Percentiles rank a stretch among this genome's conserved stretches.
Evolutionary conservation across 2,329 filamentous ascomycete genomes (phyloP).

Genomic region (Delphinella strobiligena): DNA sequence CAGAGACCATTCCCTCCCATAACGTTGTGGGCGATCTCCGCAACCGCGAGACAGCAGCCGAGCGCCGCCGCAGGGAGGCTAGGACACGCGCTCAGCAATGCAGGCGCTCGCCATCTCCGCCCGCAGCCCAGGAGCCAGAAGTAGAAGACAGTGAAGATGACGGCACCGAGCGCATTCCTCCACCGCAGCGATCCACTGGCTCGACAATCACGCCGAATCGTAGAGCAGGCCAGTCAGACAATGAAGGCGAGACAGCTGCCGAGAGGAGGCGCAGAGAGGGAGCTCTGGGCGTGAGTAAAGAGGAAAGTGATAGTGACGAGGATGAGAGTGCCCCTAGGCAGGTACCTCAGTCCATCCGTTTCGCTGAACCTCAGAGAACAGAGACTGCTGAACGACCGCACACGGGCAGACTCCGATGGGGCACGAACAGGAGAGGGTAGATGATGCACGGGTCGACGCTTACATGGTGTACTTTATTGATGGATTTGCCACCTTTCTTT

Average conservation of each 20-base stretch:
- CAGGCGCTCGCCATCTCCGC: constrained; percentile 1
- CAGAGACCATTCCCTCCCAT: constrained; percentile 10
- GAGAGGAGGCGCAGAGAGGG: constrained; percentile 63
- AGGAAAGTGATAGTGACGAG: constrained; percentile 42
- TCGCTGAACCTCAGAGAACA: constrained; percentile 8
- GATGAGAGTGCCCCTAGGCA: constrained; percentile 33
- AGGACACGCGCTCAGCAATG: constrained; percentile 8
- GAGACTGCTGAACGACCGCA: neutral
- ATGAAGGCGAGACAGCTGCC: constrained; percentile 55
- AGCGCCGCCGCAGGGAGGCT: constrained; percentile 31
- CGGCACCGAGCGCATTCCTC: constrained; percentile 25
- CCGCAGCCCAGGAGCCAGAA: constrained; percentile 13
- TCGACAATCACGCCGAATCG: neutral
- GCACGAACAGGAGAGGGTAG: constrained; percentile 4
- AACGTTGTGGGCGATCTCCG: constrained; percentile 6
- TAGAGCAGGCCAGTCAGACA: constrained; percentile 27
- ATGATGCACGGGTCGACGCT: too few species aligned
- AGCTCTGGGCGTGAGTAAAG: constrained; percentile 49
- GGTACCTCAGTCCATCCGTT: constrained; percentile 24
- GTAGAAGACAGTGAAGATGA: constrained; percentile 24
- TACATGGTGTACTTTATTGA: too few species aligned
- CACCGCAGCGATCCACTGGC: constrained; percentile 7
- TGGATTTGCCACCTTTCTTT: too few species aligned
- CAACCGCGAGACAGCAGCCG: constrained; percentile 24
- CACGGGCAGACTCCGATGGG: constrained; percentile 3